Conservation (phyloP, 306 rosid genomes). For the Vigna mungo region DNA sequence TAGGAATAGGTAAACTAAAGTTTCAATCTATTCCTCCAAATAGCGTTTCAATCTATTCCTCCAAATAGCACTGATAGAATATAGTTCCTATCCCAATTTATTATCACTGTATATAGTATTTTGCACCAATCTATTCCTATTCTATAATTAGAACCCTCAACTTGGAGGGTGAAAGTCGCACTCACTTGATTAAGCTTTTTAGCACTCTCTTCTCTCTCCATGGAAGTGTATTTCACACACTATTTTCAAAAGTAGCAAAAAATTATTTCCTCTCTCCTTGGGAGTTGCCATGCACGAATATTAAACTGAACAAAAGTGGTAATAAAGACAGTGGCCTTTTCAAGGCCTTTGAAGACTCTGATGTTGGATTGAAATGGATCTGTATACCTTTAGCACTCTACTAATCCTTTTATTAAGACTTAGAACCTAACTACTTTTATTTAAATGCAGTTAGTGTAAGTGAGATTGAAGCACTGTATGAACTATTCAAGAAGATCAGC, state of each 20-base stretch:
- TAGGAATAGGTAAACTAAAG: too few species aligned
- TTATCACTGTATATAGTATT: too few species aligned
- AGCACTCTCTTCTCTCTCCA: background rate
- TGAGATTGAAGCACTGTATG: constrained; percentile 87
- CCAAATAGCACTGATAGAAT: too few species aligned
- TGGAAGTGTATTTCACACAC: background rate
- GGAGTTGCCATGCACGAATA: background rate
- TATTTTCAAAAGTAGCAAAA: background rate
- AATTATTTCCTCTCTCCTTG: background rate
- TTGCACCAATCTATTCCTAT: background rate
- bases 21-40: too few species aligned
- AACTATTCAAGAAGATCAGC: constrained; percentile 81
- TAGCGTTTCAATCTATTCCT: too few species aligned
- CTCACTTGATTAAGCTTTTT: background rate
- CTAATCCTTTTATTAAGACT: background rate
- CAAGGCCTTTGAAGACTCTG: background rate
- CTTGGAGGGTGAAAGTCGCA: background rate
- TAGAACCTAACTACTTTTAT: constrained; percentile 26
- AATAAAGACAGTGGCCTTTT: background rate
- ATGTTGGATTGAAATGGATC: constrained; percentile 11
- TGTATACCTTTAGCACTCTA: constrained; percentile 10
- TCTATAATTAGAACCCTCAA: background rate
- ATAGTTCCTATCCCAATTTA: too few species aligned
- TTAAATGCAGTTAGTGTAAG: constrained; percentile 78
- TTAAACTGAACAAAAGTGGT: background rate